These are phyloP conservation scores for Tetradesmus obliquus DNA, from an alignment of 139 green algal species.

Conservation along the genomic window DNA sequence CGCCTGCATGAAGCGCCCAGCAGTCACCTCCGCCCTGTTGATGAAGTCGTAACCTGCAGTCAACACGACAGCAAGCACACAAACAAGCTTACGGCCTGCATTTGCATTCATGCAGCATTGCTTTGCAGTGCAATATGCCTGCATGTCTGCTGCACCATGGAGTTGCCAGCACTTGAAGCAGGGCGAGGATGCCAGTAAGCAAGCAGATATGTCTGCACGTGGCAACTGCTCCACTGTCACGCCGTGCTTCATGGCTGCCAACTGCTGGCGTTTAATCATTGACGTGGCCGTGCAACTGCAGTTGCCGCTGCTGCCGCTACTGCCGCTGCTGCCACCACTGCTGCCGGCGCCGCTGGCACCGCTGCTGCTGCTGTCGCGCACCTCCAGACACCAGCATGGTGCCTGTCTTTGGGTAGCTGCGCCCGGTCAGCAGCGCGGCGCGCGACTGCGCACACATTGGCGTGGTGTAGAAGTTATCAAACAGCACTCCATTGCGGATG, in stretches of 20 bases:
- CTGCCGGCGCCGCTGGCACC: no score
- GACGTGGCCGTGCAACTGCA: not conserved
- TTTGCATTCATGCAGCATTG: not conserved
- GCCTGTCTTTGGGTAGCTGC: not conserved
- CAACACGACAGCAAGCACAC: no score
- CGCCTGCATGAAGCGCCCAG: not conserved
- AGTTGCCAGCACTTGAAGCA: no score
- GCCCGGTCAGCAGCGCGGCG: conserved; percentile 30
- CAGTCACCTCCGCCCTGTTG: conserved; percentile 16
- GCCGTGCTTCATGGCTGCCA: no score
- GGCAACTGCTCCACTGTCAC: not conserved
- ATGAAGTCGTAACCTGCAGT: conserved; percentile 29
- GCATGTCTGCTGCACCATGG: no score
- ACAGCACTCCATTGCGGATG: not conserved
- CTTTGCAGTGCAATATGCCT: not conserved
- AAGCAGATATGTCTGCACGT: no score
- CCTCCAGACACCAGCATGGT: conserved; percentile 29
- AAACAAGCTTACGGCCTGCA: not conserved
- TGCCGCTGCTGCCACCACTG: not conserved
- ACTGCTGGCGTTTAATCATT: not conserved
- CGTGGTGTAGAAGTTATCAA: conserved; percentile 36
- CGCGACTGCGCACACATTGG: conserved; percentile 35
- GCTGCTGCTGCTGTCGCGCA: not conserved
- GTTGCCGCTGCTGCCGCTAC: not conserved
- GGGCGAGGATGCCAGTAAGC: no score